Evolutionary conservation across 2,329 filamentous ascomycete genomes (phyloP).

Genomic region (Fusarium incarnatum): DNA sequence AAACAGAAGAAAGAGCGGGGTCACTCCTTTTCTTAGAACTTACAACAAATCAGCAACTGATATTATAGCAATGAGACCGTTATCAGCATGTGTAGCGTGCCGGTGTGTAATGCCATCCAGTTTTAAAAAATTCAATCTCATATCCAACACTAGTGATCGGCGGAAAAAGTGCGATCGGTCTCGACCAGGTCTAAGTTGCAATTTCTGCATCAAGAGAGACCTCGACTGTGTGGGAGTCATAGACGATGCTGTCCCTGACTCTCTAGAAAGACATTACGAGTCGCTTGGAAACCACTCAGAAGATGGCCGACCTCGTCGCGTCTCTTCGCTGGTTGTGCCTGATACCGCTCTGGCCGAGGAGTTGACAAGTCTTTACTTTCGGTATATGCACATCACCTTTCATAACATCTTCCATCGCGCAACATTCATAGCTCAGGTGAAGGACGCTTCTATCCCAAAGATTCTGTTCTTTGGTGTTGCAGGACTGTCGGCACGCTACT

Average conservation of each 20-base stretch:
- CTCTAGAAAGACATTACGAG: background rate
- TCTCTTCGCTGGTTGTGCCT: conserved; percentile 1
- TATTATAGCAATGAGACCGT: background rate
- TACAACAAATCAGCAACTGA: background rate
- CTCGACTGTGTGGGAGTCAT: background rate
- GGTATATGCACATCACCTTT: conserved; percentile 9
- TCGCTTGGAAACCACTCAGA: background rate
- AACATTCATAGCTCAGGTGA: background rate
- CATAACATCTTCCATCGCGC: conserved; percentile 11
- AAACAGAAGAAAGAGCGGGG: background rate
- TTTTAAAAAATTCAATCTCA: background rate
- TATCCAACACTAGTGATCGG: background rate
- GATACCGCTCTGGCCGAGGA: conserved; percentile 9
- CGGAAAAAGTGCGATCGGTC: conserved; percentile 15
- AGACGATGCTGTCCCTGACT: background rate
- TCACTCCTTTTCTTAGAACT: background rate
- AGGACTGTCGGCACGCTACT: background rate
- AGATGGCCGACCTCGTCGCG: background rate
- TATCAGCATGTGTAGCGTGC: conserved; percentile 7
- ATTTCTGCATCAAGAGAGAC: conserved; percentile 4
- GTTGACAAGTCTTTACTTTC: conserved; percentile 4
- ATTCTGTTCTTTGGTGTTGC: background rate
- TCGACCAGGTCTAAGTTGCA: conserved; percentile 1
- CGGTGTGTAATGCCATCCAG: background rate
- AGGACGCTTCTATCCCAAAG: background rate